These are phyloP conservation scores for Neckera pumila DNA, from an alignment of 225 moss, liverwort and hornwort genomes.

Conservation along the genomic window DNA sequence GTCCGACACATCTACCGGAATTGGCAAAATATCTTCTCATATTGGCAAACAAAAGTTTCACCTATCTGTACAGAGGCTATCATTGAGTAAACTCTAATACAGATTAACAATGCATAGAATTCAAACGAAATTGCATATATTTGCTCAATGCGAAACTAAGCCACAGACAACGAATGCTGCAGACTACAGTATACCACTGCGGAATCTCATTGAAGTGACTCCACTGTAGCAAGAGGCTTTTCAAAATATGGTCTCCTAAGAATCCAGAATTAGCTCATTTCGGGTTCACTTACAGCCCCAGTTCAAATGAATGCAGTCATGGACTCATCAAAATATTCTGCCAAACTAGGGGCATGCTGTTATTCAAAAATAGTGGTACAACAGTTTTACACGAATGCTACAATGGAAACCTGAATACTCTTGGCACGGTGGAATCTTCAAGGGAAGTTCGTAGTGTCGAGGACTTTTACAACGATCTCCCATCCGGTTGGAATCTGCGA, in stretches of 20 bases:
- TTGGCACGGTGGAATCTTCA: neutral
- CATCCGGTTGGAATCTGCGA: conserved; percentile 93
- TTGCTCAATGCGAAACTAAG: neutral
- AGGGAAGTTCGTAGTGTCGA: conserved; percentile 76
- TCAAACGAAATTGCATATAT: neutral
- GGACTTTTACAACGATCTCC: conserved; percentile 85
- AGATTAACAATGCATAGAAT: neutral
- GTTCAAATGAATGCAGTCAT: neutral
- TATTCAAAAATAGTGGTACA: conserved; percentile 10
- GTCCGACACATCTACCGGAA: too few species aligned
- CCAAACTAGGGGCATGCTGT: neutral
- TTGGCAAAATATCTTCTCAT: neutral
- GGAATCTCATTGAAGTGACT: neutral
- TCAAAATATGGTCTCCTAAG: neutral
- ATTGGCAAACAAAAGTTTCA: neutral
- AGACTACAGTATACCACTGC: neutral
- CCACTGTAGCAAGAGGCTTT: neutral
- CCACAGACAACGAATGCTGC: neutral
- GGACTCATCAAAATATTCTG: neutral
- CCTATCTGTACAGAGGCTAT: neutral
- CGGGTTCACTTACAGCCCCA: neutral
- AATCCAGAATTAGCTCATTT: neutral
- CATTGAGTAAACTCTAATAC: too few species aligned
- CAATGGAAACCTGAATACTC: neutral
- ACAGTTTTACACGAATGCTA: conserved; percentile 13